These are phyloP conservation scores for Eucalyptus sp. DNA, from an alignment of 345 rosid species.

Conservation along the genomic window DNA sequence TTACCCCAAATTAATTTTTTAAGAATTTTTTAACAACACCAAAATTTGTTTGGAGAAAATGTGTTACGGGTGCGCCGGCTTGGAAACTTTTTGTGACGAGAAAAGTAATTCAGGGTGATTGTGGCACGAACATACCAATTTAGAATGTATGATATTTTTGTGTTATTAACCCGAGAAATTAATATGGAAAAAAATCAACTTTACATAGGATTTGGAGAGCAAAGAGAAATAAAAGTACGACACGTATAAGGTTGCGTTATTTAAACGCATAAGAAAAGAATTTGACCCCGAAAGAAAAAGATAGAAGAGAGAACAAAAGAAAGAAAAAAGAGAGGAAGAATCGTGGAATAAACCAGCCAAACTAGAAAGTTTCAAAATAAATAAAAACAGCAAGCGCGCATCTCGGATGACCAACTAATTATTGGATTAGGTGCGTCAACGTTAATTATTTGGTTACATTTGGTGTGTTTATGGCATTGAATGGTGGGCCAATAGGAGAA, in stretches of 20 bases:
- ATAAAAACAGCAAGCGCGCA: not conserved
- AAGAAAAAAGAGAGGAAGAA: not conserved
- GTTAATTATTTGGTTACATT: not conserved
- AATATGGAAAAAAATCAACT: not conserved
- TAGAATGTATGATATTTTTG: not conserved
- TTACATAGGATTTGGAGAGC: not conserved
- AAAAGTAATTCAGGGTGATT: not conserved
- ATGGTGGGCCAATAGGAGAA: not conserved
- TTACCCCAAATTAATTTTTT: not conserved
- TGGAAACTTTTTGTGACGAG: not conserved
- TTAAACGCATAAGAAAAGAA: not conserved
- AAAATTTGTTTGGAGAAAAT: not conserved
- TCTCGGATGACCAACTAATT: not conserved
- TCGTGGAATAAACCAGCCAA: not conserved
- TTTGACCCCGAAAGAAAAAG: not conserved
- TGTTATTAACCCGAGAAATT: not conserved
- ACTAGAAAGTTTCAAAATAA: not conserved
- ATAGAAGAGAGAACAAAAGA: not conserved
- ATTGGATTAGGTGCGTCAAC: not conserved
- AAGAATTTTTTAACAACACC: not conserved
- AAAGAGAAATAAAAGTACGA: not conserved
- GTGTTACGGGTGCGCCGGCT: rapidly evolving
- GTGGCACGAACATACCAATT: rapidly evolving
- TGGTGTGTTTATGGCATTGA: not conserved
- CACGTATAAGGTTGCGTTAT: not conserved